Evolutionary conservation across 176 grass and related monocot species (phyloP).

Genomic region (Poa pratensis): DNA sequence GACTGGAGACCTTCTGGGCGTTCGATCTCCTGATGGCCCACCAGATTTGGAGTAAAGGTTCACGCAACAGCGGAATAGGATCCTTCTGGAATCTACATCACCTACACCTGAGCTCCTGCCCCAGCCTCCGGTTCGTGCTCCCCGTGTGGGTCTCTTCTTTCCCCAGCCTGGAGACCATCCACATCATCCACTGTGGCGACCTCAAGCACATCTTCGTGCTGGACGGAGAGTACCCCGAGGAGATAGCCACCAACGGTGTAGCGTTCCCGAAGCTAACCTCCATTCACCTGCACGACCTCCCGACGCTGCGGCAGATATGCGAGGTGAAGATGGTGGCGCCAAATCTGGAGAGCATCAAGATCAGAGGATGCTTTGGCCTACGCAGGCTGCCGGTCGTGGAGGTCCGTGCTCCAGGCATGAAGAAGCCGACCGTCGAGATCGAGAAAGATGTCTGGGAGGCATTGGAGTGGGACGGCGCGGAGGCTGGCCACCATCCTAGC

Average conservation of each 20-base stretch:
- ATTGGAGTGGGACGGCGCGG: not conserved
- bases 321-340: not conserved
- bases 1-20: constrained; percentile 9
- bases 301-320: not conserved
- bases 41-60: not conserved
- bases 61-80: too few relatives aligned
- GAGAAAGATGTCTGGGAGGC: constrained; percentile 9
- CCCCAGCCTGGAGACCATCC: constrained; percentile 8
- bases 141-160: not conserved
- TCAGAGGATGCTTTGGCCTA: not conserved
- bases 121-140: constrained; percentile 22
- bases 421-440: not conserved
- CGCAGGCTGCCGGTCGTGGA: not conserved
- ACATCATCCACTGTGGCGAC: constrained; percentile 26
- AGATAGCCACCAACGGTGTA: not conserved
- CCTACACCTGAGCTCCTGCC: constrained; percentile 4
- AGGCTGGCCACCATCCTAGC: not conserved
- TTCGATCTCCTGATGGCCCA: constrained; percentile 15
- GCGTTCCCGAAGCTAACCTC: not conserved
- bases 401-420: not conserved
- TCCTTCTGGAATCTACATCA: not conserved
- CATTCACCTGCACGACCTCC: constrained; percentile 19
- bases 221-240: fast-evolving
- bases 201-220: constrained; percentile 1
- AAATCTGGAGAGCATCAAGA: not conserved